Percentiles rank a stretch among this genome's conserved stretches.
Conservation (phyloP, 306 rosid species). For the Quercus variabilis region DNA sequence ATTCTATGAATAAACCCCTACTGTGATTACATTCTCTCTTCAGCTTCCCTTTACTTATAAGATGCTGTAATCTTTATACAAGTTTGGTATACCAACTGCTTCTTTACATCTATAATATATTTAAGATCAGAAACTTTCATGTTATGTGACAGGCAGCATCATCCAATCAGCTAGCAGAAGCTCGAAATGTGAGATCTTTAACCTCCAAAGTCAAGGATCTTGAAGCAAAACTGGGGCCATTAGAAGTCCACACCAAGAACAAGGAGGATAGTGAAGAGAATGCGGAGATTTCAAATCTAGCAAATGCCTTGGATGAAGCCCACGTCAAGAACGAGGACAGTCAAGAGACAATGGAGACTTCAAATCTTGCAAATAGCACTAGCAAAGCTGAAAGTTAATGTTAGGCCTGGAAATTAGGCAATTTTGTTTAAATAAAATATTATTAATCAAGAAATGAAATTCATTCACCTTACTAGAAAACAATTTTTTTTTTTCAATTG, state of each 20-base stretch:
- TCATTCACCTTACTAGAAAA: neutral
- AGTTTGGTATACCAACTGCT: neutral
- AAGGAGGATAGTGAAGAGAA: slow-evolving; percentile 3
- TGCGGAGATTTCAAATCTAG: neutral
- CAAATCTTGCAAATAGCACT: neutral
- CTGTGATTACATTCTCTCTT: neutral
- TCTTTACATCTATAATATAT: slow-evolving; percentile 1
- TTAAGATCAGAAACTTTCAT: slow-evolving; percentile 6
- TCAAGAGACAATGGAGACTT: neutral
- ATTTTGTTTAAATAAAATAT: neutral
- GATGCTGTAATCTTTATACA: neutral
- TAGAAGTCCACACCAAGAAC: slow-evolving; percentile 14
- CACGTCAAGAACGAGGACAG: neutral
- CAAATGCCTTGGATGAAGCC: neutral
- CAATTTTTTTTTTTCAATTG: neutral
- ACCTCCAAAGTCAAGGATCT: slow-evolving; percentile 48
- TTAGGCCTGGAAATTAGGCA: neutral
- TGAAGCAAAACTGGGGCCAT: slow-evolving; percentile 56
- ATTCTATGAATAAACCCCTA: neutral
- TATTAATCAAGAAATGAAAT: neutral
- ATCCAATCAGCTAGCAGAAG: slow-evolving; percentile 34
- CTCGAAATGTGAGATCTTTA: slow-evolving; percentile 62
- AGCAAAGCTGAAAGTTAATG: neutral
- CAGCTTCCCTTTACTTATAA: neutral
- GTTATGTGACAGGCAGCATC: slow-evolving; percentile 43